A percentile compares a stretch with the other conserved stretches of the same genome.
These are phyloP conservation scores for Auricularia sp. DNA, from an alignment of 768 basidiomycete genomes.

Conservation along the genomic window DNA sequence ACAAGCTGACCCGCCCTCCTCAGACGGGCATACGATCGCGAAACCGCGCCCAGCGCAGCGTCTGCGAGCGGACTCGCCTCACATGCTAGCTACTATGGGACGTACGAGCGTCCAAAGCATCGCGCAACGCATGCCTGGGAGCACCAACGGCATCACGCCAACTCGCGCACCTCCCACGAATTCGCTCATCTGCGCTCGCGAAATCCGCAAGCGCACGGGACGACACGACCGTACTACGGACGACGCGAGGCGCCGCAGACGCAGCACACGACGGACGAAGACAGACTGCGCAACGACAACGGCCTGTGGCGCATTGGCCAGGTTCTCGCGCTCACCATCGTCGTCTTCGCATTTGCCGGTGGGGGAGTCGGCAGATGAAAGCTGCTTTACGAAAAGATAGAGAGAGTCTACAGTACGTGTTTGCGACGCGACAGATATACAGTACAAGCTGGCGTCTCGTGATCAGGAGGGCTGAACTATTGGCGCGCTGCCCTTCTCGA, in stretches of 20 bases:
- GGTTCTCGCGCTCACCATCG: background rate
- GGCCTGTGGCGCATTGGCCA: background rate
- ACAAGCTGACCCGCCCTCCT: background rate
- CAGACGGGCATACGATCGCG: background rate
- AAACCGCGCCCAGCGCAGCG: background rate
- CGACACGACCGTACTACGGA: background rate
- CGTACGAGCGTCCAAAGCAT: background rate
- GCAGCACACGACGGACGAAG: background rate
- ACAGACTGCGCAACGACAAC: background rate
- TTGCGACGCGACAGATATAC: background rate
- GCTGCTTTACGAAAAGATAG: background rate
- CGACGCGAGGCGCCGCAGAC: background rate
- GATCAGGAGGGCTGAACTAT: constrained; percentile 26
- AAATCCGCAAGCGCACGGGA: background rate
- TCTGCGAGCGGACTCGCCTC: background rate
- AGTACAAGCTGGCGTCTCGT: background rate
- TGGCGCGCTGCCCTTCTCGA: constrained; percentile 63
- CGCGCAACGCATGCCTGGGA: background rate
- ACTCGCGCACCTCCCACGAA: background rate
- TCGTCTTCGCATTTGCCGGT: background rate
- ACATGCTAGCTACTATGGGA: background rate
- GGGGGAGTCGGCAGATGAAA: background rate
- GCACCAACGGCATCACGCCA: background rate
- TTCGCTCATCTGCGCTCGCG: background rate
- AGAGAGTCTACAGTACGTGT: background rate